Base-by-base conservation (phyloP, 345 rosid species). In the Barbarea vulgaris region DNA sequence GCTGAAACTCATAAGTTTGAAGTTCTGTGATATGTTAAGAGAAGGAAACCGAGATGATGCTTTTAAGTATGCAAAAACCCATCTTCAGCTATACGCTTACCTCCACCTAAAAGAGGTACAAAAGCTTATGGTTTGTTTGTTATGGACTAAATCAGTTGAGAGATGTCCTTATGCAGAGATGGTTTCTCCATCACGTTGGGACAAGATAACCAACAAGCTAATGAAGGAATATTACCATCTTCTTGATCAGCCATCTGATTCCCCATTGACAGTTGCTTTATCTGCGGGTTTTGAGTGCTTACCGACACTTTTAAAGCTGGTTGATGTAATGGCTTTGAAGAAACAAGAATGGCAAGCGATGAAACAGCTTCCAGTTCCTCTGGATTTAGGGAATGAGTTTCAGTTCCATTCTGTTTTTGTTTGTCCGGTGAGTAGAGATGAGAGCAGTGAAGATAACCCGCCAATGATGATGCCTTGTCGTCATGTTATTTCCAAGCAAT, bases 381-480 rank as follows among this genome's bases (percentile, higher is more conserved):
- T 88, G 7, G 93, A 90, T 81, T 34, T 90, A 68, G 82, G 80
- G 4, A 75, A 72, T 36, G 89, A 88, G 78, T 87, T 83, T 54
- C 90, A 85, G 80, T 90, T 83, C 69, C 93, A 87, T 54, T 85
- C 93, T 2, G 71, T 87, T 56, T 88, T 88, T 36, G 90, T 90
- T 2, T 90, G 96, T 69, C 91, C 96, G 0, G 87, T 90, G 4
- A 87, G 85, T 8, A 90, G 85, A 83, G 93, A 90, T 59, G 84
- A 85, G 77, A 82, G 91, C 5, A 83, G 81, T 0, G 84, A 83
- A 3, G 90, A 83, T 0, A 90, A 90, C 70, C 96, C 91, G 0
- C 90, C 91, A 2, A 86, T 90, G 88, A 59, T 90, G 88, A 80
- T 90, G 87, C 18, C 87, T 4, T 88, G 96, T 17, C 83, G 87